Conservation (phyloP, 768 basidiomycete species). For the Naganishia friedmannii region DNA sequence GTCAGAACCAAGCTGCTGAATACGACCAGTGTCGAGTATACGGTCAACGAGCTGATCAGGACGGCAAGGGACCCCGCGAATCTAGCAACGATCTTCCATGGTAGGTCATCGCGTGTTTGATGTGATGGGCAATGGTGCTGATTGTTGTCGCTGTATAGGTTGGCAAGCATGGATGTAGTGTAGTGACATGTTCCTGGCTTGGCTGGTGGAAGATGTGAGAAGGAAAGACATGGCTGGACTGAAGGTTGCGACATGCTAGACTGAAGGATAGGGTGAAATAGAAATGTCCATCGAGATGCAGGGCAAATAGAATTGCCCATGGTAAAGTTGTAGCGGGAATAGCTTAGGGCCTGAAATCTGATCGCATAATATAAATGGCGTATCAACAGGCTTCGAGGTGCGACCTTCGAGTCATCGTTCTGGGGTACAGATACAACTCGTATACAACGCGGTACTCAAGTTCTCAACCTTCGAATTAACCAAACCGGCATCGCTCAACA, state of each 20-base stretch:
- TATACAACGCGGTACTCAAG: not conserved
- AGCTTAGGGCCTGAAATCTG: not conserved
- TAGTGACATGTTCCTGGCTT: too few relatives aligned
- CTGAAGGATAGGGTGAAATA: not conserved
- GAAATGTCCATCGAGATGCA: not conserved
- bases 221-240: too few relatives aligned
- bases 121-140: not conserved
- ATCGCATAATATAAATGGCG: not conserved
- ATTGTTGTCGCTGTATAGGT: not conserved
- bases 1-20: constrained; percentile 81
- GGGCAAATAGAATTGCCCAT: not conserved
- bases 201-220: too few relatives aligned
- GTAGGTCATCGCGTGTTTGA: constrained; percentile 23
- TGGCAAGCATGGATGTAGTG: constrained; percentile 30
- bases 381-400: not conserved
- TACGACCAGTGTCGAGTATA: constrained; percentile 82
- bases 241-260: too few relatives aligned
- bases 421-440: too few relatives aligned
- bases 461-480: not conserved
- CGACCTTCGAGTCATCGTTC: too few relatives aligned
- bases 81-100: constrained; percentile 68
- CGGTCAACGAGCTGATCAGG: constrained; percentile 86
- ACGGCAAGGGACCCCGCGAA: constrained; percentile 76
- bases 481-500: not conserved
- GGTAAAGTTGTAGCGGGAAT: not conserved